Percentiles rank a stretch among this genome's conserved stretches.
Evolutionary conservation across 805 yeast genomes (phyloP).

Genomic region (Suhomyces xylopsoci): DNA sequence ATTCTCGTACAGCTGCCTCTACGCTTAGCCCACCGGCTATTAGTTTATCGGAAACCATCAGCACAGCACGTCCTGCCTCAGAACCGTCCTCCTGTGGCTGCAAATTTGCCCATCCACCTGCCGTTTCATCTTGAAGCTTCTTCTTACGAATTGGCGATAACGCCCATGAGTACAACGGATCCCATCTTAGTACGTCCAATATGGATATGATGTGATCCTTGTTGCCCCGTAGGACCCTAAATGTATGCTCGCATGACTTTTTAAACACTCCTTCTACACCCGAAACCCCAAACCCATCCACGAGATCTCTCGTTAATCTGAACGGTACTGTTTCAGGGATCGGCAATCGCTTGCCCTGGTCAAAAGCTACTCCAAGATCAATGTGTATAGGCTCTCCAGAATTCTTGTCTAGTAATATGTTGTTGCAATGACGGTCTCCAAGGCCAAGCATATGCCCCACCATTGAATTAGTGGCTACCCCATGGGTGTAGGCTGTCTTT

Average conservation of each 20-base stretch:
- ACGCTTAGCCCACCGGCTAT: slow-evolving; percentile 64
- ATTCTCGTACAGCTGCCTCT: slow-evolving; percentile 80
- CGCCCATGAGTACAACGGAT: slow-evolving; percentile 91
- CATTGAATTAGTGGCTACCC: slow-evolving; percentile 81
- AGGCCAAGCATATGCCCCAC: slow-evolving; percentile 86
- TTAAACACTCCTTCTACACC: slow-evolving; percentile 78
- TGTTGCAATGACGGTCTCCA: slow-evolving; percentile 94
- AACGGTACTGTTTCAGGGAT: slow-evolving; percentile 95
- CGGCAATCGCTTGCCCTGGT: slow-evolving; percentile 80
- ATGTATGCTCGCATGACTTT: slow-evolving; percentile 69
- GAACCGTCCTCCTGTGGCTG: slow-evolving; percentile 44
- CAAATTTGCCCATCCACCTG: slow-evolving; percentile 10
- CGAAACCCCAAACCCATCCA: slow-evolving; percentile 90
- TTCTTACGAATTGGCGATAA: slow-evolving; percentile 69
- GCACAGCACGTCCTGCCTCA: slow-evolving; percentile 79
- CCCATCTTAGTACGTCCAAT: slow-evolving; percentile 82
- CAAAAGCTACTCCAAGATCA: slow-evolving; percentile 95
- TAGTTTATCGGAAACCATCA: slow-evolving; percentile 68
- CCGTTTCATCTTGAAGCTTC: slow-evolving; percentile 47
- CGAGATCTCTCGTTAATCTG: slow-evolving; percentile 81
- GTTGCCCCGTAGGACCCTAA: slow-evolving; percentile 62
- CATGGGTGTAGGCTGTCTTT: slow-evolving; percentile 63
- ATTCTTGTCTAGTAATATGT: slow-evolving; percentile 73
- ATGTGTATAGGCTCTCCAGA: slow-evolving; percentile 94
- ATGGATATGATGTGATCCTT: slow-evolving; percentile 73